Percentiles rank a stretch among this genome's conserved stretches.
Evolutionary conservation across 495 filamentous ascomycete species (phyloP).

Genomic region (Penicillium chermesinum): DNA sequence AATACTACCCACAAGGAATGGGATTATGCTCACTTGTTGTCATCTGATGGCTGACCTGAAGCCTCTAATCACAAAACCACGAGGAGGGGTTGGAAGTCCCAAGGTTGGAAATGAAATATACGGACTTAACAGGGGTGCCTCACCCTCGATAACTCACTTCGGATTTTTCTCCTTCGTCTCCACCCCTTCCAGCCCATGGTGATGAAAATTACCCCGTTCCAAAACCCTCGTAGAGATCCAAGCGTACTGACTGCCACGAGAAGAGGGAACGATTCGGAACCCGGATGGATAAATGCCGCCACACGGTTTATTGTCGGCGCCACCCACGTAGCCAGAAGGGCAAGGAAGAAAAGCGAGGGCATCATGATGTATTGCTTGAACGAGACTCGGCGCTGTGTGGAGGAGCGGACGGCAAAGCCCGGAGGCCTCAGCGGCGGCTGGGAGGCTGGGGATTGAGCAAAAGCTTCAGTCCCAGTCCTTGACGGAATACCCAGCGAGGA

Average conservation of each 20-base stretch:
- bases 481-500: constrained; percentile 2
- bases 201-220: constrained; percentile 45
- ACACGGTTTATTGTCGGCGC: constrained; percentile 39
- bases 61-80: too few species aligned
- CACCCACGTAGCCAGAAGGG: constrained; percentile 42
- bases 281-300: constrained; percentile 30
- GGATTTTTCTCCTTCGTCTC: too few species aligned
- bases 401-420: neutral
- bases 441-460: neutral
- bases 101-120: too few species aligned
- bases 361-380: constrained; percentile 45
- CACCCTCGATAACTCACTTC: too few species aligned
- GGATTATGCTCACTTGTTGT: too few species aligned
- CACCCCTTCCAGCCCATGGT: constrained; percentile 35
- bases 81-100: too few species aligned
- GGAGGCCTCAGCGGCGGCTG: neutral
- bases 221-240: constrained; percentile 43
- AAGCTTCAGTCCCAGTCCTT: too few species aligned
- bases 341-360: constrained; percentile 45
- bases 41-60: too few species aligned
- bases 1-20: too few species aligned
- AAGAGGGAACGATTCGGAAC: constrained; percentile 30
- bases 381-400: constrained; percentile 29
- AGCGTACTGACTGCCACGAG: constrained; percentile 34
- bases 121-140: too few species aligned